Percentiles rank a stretch among this genome's conserved stretches.
Conservation (phyloP, 1,284 basidiomycete species). For the Cryptococcus wingfieldii region DNA sequence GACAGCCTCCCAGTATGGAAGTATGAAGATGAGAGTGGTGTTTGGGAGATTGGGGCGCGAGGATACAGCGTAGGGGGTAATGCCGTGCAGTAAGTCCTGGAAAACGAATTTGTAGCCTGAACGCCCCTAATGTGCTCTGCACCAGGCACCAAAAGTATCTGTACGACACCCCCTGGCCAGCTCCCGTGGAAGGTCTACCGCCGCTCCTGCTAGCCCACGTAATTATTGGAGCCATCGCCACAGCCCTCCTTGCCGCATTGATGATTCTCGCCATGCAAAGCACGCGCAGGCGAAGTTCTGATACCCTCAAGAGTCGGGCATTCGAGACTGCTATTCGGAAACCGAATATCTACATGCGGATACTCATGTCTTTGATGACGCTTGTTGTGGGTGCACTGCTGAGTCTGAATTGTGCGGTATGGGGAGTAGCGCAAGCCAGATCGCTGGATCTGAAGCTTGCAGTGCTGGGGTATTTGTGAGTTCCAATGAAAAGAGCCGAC, state of each 20-base stretch:
- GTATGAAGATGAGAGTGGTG: not conserved
- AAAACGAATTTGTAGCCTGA: not conserved
- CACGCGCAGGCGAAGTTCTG: not conserved
- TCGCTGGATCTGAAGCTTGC: conserved; percentile 12
- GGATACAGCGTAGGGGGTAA: not conserved
- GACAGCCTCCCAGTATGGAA: conserved; percentile 1
- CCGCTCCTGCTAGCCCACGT: conserved; percentile 23
- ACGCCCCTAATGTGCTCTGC: conserved; percentile 2
- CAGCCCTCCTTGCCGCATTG: conserved; percentile 9
- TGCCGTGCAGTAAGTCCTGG: conserved; percentile 12
- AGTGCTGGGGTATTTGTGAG: conserved; percentile 27
- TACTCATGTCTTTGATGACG: conserved; percentile 5
- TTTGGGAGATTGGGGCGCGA: not conserved
- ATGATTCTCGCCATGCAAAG: not conserved
- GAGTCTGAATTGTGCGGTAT: conserved; percentile 14
- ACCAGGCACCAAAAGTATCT: conserved; percentile 4
- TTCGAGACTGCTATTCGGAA: conserved; percentile 2
- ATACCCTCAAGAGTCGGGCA: not conserved
- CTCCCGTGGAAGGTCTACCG: conserved; percentile 13
- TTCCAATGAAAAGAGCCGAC: not conserved
- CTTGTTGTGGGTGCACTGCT: conserved; percentile 4
- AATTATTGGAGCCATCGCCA: conserved; percentile 19
- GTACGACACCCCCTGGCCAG: conserved; percentile 17
- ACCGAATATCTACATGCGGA: not conserved
- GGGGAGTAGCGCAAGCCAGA: conserved; percentile 9